Percentiles rank a stretch among this genome's conserved stretches.
These are phyloP conservation scores for Amauroascus niger DNA, from an alignment of 2,329 filamentous ascomycete genomes.

Conservation along the genomic window DNA sequence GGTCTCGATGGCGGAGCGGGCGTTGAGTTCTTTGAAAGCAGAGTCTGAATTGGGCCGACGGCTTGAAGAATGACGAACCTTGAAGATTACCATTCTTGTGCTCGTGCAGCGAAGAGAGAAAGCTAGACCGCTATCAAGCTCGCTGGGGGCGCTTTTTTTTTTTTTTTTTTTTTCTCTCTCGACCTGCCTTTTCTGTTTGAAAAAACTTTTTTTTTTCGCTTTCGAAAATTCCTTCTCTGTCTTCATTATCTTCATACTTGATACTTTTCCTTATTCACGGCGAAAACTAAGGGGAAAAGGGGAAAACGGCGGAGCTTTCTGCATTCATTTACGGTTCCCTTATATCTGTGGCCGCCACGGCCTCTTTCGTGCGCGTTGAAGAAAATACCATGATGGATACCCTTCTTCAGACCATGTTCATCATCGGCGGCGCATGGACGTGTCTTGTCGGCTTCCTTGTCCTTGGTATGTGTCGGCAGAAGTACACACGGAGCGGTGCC, in stretches of 20 bases:
- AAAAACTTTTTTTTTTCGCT: neutral
- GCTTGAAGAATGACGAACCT: conserved; percentile 1
- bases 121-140: conserved; percentile 9
- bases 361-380: too few relatives aligned
- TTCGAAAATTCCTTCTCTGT: neutral
- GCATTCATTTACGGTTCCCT: too few relatives aligned
- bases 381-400: conserved; percentile 12
- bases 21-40: too few relatives aligned
- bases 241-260: neutral
- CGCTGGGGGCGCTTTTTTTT: neutral
- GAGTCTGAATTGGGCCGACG: neutral
- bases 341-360: neutral
- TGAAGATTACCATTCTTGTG: conserved; percentile 12
- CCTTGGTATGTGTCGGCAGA: conserved; percentile 17
- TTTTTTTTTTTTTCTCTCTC: neutral
- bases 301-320: neutral
- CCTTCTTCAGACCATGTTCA: conserved; percentile 16
- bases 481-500: conserved; percentile 11
- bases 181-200: neutral
- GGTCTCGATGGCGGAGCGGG: too few relatives aligned
- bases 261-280: neutral
- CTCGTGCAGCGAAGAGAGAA: conserved; percentile 11
- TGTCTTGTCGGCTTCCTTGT: conserved; percentile 19
- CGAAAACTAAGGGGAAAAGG: neutral
- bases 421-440: conserved; percentile 17